Evolutionary conservation across 1,139 yeast species (phyloP).

Genomic region (Cylindricascospora bacillispora): DNA sequence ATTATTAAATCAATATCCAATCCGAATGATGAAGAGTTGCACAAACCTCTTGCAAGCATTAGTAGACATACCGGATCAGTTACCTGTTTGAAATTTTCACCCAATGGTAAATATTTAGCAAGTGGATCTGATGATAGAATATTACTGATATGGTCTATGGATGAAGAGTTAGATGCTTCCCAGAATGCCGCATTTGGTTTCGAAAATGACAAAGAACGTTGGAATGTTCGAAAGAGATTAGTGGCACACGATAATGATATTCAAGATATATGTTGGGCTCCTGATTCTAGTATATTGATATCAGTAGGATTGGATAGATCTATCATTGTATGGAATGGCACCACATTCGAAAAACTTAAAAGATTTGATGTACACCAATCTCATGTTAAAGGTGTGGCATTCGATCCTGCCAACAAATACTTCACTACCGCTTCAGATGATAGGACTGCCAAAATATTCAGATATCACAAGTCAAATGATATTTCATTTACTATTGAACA

Average conservation of each 20-base stretch:
- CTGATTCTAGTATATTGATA: slow-evolving; percentile 78
- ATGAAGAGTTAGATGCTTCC: slow-evolving; percentile 64
- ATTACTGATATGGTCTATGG: slow-evolving; percentile 84
- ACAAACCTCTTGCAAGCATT: slow-evolving; percentile 63
- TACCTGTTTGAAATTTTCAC: slow-evolving; percentile 82
- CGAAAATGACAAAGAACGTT: slow-evolving; percentile 65
- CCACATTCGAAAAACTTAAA: slow-evolving; percentile 80
- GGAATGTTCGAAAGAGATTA: slow-evolving; percentile 84
- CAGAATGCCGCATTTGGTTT: slow-evolving; percentile 37
- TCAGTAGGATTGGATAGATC: slow-evolving; percentile 91
- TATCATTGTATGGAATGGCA: slow-evolving; percentile 87
- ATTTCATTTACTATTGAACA: slow-evolving; percentile 80
- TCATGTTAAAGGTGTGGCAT: slow-evolving; percentile 90
- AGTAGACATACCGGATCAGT: slow-evolving; percentile 88
- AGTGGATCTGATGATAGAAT: slow-evolving; percentile 93
- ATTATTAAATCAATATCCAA: slow-evolving; percentile 29
- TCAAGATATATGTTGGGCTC: slow-evolving; percentile 97
- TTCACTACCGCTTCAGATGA: slow-evolving; percentile 97
- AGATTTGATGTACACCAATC: slow-evolving; percentile 88
- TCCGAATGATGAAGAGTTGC: slow-evolving; percentile 20
- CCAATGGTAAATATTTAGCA: slow-evolving; percentile 81
- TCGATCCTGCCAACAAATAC: slow-evolving; percentile 95
- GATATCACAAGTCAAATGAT: slow-evolving; percentile 70
- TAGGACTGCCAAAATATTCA: slow-evolving; percentile 72
- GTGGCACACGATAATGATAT: slow-evolving; percentile 97